Evolutionary conservation across 176 grass and related monocot genomes (phyloP).

Genomic region (Avena sativa): DNA sequence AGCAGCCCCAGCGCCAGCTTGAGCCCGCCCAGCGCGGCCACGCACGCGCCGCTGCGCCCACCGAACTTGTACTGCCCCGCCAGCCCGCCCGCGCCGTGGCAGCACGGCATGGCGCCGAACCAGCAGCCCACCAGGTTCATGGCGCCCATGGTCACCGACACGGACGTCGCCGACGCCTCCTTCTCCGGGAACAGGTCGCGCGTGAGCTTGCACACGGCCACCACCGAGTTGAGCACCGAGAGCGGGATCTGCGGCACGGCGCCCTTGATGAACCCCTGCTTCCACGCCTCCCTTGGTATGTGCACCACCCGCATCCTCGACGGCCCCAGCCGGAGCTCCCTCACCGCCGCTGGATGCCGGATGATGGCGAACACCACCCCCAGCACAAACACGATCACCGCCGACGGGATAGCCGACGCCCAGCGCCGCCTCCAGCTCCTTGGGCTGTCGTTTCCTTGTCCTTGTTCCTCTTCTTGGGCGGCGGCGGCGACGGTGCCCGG

Average conservation of each 20-base stretch:
- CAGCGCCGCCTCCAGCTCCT: constrained; percentile 22
- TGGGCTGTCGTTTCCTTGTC: not conserved
- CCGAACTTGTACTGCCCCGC: constrained; percentile 91
- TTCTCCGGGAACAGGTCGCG: constrained; percentile 77
- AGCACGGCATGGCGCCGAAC: constrained; percentile 97
- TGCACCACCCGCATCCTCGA: constrained; percentile 60
- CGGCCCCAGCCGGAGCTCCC: constrained; percentile 62
- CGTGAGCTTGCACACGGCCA: constrained; percentile 88
- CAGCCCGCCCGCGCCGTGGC: constrained; percentile 85
- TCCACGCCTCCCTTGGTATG: constrained; percentile 75
- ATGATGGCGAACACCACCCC: constrained; percentile 72
- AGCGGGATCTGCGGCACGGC: constrained; percentile 83
- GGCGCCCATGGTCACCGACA: constrained; percentile 78
- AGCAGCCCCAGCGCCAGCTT: constrained; percentile 69
- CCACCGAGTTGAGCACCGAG: constrained; percentile 85
- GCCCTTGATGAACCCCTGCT: constrained; percentile 77
- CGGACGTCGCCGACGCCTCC: constrained; percentile 60
- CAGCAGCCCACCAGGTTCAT: constrained; percentile 96
- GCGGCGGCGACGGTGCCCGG: not conserved
- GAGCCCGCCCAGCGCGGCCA: constrained; percentile 70
- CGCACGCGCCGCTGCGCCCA: constrained; percentile 67
- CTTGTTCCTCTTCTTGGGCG: not conserved
- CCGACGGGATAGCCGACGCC: constrained; percentile 54
- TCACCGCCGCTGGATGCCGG: constrained; percentile 62
- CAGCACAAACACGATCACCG: constrained; percentile 73